Percentiles rank a stretch among this genome's conserved stretches.
Conservation (phyloP, 805 yeast species). For the Yarrowia sp. region DNA sequence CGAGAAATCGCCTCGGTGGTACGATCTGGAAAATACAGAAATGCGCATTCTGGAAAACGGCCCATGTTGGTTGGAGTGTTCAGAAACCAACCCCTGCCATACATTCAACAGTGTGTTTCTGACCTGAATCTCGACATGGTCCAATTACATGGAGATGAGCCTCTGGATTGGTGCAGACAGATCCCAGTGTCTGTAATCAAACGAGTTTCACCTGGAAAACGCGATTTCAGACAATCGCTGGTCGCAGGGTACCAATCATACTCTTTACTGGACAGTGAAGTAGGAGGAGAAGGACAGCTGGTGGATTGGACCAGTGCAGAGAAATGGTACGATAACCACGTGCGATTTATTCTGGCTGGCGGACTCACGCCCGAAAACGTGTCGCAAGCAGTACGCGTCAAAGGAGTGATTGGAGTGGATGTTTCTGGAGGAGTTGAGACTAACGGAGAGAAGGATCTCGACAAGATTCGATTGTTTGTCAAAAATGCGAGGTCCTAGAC, state of each 20-base stretch:
- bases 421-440: slow-evolving; percentile 95
- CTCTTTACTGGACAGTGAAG: slow-evolving; percentile 78
- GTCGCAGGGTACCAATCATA: slow-evolving; percentile 46
- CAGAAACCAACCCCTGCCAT: slow-evolving; percentile 70
- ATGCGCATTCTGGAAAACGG: slow-evolving; percentile 40
- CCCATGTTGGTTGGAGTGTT: slow-evolving; percentile 88
- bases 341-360: slow-evolving; percentile 73
- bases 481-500: slow-evolving; percentile 43
- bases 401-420: slow-evolving; percentile 83
- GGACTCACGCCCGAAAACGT: slow-evolving; percentile 82
- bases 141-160: slow-evolving; percentile 83
- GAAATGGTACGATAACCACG: slow-evolving; percentile 36
- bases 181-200: slow-evolving; percentile 63
- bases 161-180: slow-evolving; percentile 45
- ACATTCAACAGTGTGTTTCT: slow-evolving; percentile 47
- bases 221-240: slow-evolving; percentile 40
- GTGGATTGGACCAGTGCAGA: slow-evolving; percentile 66
- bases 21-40: slow-evolving; percentile 27
- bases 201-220: slow-evolving; percentile 60
- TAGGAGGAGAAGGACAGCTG: slow-evolving; percentile 87
- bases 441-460: slow-evolving; percentile 65
- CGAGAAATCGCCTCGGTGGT: slow-evolving; percentile 44
- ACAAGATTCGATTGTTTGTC: slow-evolving; percentile 62
- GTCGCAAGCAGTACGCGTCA: slow-evolving; percentile 45
- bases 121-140: slow-evolving; percentile 66